A percentile compares a stretch with the other conserved stretches of the same genome.
These are phyloP conservation scores for Ceriops tagal DNA, from an alignment of 345 rosid genomes.

Conservation along the genomic window DNA sequence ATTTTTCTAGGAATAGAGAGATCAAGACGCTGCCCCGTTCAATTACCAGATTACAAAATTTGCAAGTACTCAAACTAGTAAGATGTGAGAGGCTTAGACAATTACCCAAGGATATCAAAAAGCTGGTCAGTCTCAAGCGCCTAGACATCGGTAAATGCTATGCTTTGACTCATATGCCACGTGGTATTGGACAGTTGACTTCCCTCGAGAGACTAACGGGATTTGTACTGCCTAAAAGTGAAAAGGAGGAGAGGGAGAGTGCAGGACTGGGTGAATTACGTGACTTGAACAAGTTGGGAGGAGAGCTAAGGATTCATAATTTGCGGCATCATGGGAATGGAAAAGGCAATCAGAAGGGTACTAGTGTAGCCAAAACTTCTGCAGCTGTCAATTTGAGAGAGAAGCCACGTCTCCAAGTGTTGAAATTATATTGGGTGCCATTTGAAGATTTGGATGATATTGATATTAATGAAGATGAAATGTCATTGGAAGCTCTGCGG, in stretches of 20 bases:
- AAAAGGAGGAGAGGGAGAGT: not conserved
- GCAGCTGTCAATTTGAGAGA: slow-evolving; percentile 13
- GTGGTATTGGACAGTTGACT: slow-evolving; percentile 19
- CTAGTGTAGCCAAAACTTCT: too few species aligned
- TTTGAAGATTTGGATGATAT: not conserved
- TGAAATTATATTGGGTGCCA: slow-evolving; percentile 10
- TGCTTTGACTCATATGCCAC: slow-evolving; percentile 18
- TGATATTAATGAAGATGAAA: not conserved
- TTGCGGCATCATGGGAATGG: not conserved
- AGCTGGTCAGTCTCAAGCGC: slow-evolving; percentile 7
- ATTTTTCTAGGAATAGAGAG: rapidly evolving
- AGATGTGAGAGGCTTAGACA: not conserved
- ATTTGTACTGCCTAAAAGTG: slow-evolving; percentile 1
- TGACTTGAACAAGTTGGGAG: slow-evolving; percentile 15
- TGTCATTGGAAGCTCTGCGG: slow-evolving; percentile 8
- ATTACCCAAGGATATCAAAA: slow-evolving; percentile 14
- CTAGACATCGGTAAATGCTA: not conserved
- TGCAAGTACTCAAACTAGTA: not conserved
- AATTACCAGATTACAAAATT: slow-evolving; percentile 8
- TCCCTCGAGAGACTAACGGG: slow-evolving; percentile 17
- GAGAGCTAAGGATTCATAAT: slow-evolving; percentile 7
- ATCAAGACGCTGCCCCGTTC: slow-evolving; percentile 17
- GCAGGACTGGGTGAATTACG: slow-evolving; percentile 14
- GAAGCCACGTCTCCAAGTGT: slow-evolving; percentile 4
- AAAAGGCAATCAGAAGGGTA: not conserved